Conservation (phyloP, 2,329 filamentous ascomycete species). For the Dactylonectria macrodidyma region DNA sequence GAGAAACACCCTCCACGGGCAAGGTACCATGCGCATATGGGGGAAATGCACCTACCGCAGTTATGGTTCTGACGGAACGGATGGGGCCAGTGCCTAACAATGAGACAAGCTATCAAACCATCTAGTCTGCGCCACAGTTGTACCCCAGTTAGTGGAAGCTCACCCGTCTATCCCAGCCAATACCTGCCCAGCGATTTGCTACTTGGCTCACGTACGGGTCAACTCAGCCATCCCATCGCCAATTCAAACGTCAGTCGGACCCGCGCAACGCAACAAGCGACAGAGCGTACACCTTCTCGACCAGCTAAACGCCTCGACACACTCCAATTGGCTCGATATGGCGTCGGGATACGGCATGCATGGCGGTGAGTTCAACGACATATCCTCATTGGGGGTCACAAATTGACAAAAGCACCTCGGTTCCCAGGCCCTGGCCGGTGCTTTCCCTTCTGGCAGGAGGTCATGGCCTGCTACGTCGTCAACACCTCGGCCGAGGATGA, state of each 20-base stretch:
- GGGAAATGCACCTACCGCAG: conserved; percentile 23
- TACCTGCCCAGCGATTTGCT: conserved; percentile 44
- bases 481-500: conserved; percentile 87
- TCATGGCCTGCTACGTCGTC: conserved; percentile 97
- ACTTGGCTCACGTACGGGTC: conserved; percentile 47
- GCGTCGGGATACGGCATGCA: conserved; percentile 86
- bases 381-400: conserved; percentile 14
- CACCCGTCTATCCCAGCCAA: conserved; percentile 37
- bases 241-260: conserved; percentile 43
- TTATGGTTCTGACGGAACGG: background rate
- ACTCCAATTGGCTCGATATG: conserved; percentile 67
- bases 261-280: conserved; percentile 45
- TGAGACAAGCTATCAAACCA: background rate
- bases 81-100: conserved; percentile 11
- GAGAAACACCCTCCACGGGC: background rate
- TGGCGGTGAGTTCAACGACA: conserved; percentile 73
- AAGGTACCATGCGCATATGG: background rate
- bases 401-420: conserved; percentile 43
- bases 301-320: conserved; percentile 45
- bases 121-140: background rate
- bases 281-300: conserved; percentile 36
- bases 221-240: conserved; percentile 44
- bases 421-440: conserved; percentile 78
- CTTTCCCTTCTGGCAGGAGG: conserved; percentile 99
- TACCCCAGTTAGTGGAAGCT: conserved; percentile 28